Percentiles rank a stretch among this genome's conserved stretches.
Evolutionary conservation across 2,329 filamentous ascomycete genomes (phyloP).

Genomic region (Aschersonia sp.): DNA sequence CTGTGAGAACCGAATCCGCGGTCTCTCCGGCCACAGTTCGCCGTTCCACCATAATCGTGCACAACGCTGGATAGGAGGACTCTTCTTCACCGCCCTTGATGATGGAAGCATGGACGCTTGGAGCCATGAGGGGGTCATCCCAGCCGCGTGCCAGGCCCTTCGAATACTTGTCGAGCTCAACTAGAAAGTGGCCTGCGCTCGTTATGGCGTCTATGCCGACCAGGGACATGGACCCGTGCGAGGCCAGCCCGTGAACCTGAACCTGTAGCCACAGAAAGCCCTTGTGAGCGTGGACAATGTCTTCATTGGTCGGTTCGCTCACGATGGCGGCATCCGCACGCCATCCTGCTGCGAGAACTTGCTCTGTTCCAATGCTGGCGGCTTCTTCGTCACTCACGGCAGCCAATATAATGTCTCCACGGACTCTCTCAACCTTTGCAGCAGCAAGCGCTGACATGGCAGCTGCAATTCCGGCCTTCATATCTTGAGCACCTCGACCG

Average conservation of each 20-base stretch:
- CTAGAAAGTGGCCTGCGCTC: slow-evolving; percentile 30
- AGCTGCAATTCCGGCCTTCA: slow-evolving; percentile 37
- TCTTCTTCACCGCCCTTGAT: slow-evolving; percentile 36
- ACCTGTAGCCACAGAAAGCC: slow-evolving; percentile 33
- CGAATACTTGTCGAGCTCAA: slow-evolving; percentile 26
- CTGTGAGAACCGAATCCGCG: slow-evolving; percentile 16
- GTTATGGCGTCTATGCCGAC: slow-evolving; percentile 34
- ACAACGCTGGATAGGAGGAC: slow-evolving; percentile 35
- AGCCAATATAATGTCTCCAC: slow-evolving; percentile 35
- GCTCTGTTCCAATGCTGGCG: slow-evolving; percentile 32
- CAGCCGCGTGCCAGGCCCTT: slow-evolving; percentile 14
- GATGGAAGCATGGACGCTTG: slow-evolving; percentile 30
- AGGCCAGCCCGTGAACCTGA: slow-evolving; percentile 23
- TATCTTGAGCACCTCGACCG: slow-evolving; percentile 32
- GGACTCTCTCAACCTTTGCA: slow-evolving; percentile 20
- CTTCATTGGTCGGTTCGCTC: slow-evolving; percentile 28
- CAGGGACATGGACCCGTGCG: slow-evolving; percentile 27
- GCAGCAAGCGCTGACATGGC: slow-evolving; percentile 25
- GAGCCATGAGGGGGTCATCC: slow-evolving; percentile 18
- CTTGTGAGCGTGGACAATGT: slow-evolving; percentile 31
- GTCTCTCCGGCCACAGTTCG: slow-evolving; percentile 32
- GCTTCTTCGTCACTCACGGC: slow-evolving; percentile 40
- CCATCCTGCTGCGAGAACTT: slow-evolving; percentile 36
- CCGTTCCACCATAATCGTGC: slow-evolving; percentile 31
- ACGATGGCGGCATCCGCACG: slow-evolving; percentile 36